Evolutionary conservation across 192 early-diverging fungal genomes (phyloP), one percentile per base, ranked within the genome.

Genomic region (Coemansia sp.): DNA sequence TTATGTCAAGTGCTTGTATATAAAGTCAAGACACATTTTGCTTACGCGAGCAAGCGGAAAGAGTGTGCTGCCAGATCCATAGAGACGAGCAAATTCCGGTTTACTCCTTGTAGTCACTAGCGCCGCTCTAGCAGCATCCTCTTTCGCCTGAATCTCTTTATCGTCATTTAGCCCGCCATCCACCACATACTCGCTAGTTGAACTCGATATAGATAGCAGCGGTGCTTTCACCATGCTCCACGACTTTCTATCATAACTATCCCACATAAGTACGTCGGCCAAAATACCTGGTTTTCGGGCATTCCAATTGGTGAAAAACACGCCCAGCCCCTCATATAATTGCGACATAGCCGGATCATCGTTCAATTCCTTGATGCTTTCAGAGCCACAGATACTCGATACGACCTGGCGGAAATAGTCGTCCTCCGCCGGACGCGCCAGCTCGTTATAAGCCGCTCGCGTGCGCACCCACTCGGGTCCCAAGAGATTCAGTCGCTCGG

Each of bases 401-500:
- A 76, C 54, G 1, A 49, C 46, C 27, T 53, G 66, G 20, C 48
- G 48, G 58, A 76, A 76, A 38, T 64, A 59, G 18, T 15, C 25
- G 47, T 76, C 72, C 18, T 43, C 36, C 26, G 67, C 57, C 3
- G 60, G 4, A 23, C 72, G 64, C 20, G 72, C 66, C 52, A 69
- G 58, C 17, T 66, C 64, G 44, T 69, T 76, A 53, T 76, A 76
- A 14, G 72, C 72, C 9, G 67, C 72, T 11, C 72, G 57, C 9
- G 57, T 76, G 11, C 67, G 66, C 8, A 58, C 61, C 72, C 72
- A 76, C 26, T 76, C 72, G 3, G 72, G 72, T 9, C 66, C 60
- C 42, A 76, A 40, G 38, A 58, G 47, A 27, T 32, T 26, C 7
- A 64, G 28, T 3, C 53, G 56, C 22, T 54, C 53, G 26, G 58